A percentile compares a stretch with the other conserved stretches of the same genome.
phyloP scores from a whole-genome alignment of 2,329 filamentous ascomycete genomes.

The Penicillium sp. region DNA sequence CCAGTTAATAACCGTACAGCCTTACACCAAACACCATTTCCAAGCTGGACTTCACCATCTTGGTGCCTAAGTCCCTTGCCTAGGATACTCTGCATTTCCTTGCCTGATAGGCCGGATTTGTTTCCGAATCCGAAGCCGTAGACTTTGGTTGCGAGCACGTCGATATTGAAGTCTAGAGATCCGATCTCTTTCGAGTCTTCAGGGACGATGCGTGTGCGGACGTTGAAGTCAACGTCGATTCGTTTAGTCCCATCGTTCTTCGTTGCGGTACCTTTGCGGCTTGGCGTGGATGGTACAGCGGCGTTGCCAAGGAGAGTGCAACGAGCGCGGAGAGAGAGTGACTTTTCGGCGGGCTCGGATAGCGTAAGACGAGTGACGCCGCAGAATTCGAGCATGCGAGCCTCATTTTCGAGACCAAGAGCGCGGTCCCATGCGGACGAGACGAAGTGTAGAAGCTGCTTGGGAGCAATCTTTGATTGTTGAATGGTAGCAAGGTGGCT shows the following conservation, averaged over 20 bases:
- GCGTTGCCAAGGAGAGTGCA: constrained; percentile 38
- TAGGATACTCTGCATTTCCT: constrained; percentile 38
- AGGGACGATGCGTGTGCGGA: constrained; percentile 29
- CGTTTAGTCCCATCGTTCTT: constrained; percentile 22
- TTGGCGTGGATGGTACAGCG: constrained; percentile 11
- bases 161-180: constrained; percentile 36
- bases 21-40: constrained; percentile 41
- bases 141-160: constrained; percentile 40
- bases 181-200: constrained; percentile 22
- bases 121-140: constrained; percentile 38
- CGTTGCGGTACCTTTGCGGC: constrained; percentile 6
- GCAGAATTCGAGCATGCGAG: constrained; percentile 44
- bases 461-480: constrained; percentile 36
- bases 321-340: constrained; percentile 33
- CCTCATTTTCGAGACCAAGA: constrained; percentile 42
- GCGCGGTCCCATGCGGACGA: constrained; percentile 44
- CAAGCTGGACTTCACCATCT: constrained; percentile 24
- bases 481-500: constrained; percentile 36
- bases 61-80: constrained; percentile 23
- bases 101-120: constrained; percentile 30
- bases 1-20: constrained; percentile 37
- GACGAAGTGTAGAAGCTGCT: constrained; percentile 41
- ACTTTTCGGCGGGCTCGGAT: constrained; percentile 24
- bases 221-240: constrained; percentile 42
- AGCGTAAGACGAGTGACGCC: constrained; percentile 43